A percentile compares a stretch with the other conserved stretches of the same genome.
These are phyloP conservation scores for Eragrostis tef DNA, from an alignment of 202 grass and related monocot genomes.

Conservation along the genomic window DNA sequence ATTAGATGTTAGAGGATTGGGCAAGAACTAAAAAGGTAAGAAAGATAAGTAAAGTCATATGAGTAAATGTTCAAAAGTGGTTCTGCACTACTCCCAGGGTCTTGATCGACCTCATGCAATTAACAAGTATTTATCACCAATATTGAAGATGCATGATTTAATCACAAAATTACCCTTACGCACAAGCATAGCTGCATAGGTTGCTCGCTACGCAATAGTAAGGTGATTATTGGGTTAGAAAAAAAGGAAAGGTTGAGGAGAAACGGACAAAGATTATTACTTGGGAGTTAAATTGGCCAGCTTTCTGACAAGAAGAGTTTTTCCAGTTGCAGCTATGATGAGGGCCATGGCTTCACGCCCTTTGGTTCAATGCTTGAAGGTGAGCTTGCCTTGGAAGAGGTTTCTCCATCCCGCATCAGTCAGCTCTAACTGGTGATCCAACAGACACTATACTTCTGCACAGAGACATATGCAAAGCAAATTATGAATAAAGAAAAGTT, in stretches of 20 bases:
- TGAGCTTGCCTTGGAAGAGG: slow-evolving; percentile 74
- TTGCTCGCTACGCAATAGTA: not conserved
- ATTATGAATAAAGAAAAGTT: not conserved
- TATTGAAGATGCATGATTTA: not conserved
- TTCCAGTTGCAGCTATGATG: slow-evolving; percentile 37
- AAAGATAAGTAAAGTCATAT: too few relatives aligned
- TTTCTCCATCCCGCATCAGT: slow-evolving; percentile 66
- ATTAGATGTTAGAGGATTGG: too few relatives aligned
- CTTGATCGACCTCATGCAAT: not conserved
- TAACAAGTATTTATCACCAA: not conserved
- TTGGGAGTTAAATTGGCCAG: not conserved
- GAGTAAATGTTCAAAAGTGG: too few relatives aligned
- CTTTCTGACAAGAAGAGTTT: slow-evolving; percentile 11
- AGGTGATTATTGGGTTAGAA: not conserved
- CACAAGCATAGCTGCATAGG: not conserved
- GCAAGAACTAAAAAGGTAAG: too few relatives aligned
- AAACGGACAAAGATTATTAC: slow-evolving; percentile 7
- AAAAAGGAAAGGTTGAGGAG: too few relatives aligned
- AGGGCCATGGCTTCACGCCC: slow-evolving; percentile 78
- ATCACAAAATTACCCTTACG: not conserved
- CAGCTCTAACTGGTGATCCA: slow-evolving; percentile 64
- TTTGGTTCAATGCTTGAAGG: slow-evolving; percentile 68
- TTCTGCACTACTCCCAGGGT: too few relatives aligned
- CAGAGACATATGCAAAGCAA: not conserved
- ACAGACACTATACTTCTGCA: slow-evolving; percentile 79